These are phyloP conservation scores for Alternaria postmessia DNA, from an alignment of 2,329 filamentous ascomycete species.

Conservation along the genomic window DNA sequence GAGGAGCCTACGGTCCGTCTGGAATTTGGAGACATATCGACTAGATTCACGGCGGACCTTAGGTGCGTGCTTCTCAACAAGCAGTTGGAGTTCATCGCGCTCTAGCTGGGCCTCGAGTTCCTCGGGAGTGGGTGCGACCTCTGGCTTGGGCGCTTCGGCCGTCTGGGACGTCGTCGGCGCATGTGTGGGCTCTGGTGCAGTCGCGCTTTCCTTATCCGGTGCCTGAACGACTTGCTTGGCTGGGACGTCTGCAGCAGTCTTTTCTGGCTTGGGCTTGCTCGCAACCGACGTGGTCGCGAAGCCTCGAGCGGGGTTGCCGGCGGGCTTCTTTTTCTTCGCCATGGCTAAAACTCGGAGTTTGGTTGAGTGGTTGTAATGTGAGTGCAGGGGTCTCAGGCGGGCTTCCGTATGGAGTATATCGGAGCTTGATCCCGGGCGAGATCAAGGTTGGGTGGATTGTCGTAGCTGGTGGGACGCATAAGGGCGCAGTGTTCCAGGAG, in stretches of 20 bases:
- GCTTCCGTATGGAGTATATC: conserved; percentile 46
- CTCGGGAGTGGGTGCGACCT: conserved; percentile 72
- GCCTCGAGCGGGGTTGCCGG: conserved; percentile 85
- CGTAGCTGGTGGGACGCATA: conserved; percentile 40
- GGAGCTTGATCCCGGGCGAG: conserved; percentile 47
- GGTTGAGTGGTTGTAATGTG: neutral
- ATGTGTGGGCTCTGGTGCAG: conserved; percentile 11
- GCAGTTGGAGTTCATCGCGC: conserved; percentile 84
- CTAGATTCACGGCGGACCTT: conserved; percentile 82
- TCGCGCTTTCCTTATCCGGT: conserved; percentile 24
- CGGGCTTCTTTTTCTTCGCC: conserved; percentile 94
- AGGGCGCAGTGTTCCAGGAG: conserved; percentile 31
- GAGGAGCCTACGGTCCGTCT: conserved; percentile 85
- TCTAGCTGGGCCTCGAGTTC: conserved; percentile 91
- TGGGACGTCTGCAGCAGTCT: conserved; percentile 29
- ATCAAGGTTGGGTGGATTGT: conserved; percentile 43
- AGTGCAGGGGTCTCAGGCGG: conserved; percentile 25
- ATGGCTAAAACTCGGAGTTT: conserved; percentile 55
- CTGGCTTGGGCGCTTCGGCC: conserved; percentile 30
- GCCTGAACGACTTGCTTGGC: conserved; percentile 12
- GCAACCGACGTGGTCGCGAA: conserved; percentile 94
- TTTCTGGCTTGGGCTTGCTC: conserved; percentile 72
- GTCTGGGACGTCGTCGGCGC: conserved; percentile 7
- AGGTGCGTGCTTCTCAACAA: conserved; percentile 83
- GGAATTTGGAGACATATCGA: conserved; percentile 78